Evolutionary conservation across 805 yeast species (phyloP).

Genomic region (Ogataea ganodermae): DNA sequence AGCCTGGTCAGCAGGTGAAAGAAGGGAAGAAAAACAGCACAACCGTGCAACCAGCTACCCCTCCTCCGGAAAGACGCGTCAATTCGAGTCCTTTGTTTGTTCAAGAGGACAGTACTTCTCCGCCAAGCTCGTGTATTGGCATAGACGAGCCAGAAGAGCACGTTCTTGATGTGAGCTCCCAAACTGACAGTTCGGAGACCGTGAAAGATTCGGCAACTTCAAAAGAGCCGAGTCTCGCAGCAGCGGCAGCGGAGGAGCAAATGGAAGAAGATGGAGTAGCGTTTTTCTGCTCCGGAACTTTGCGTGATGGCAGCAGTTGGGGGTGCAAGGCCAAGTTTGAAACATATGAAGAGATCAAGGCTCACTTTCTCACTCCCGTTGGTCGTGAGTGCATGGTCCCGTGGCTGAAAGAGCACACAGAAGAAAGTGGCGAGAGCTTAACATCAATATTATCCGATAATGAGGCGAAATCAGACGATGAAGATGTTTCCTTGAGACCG

Average conservation of each 20-base stretch:
- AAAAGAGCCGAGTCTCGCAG: too few relatives aligned
- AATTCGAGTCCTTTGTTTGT: slow-evolving; percentile 1
- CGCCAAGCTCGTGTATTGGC: neutral
- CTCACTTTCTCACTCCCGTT: neutral
- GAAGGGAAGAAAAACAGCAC: neutral
- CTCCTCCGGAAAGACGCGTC: too few relatives aligned
- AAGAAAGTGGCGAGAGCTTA: neutral
- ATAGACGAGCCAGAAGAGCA: neutral
- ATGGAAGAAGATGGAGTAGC: neutral
- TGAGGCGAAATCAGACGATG: neutral
- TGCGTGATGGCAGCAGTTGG: slow-evolving; percentile 1
- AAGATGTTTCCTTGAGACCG: slow-evolving; percentile 4
- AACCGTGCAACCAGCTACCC: neutral
- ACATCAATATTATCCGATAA: neutral
- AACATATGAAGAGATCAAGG: neutral
- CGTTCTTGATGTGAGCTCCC: neutral
- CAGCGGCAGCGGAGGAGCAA: too few relatives aligned
- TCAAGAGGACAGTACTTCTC: slow-evolving; percentile 1
- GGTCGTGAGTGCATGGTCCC: neutral
- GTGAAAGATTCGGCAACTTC: too few relatives aligned
- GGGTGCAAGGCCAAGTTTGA: neutral
- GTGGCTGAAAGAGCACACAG: neutral
- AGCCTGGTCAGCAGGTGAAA: neutral
- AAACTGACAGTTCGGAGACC: too few relatives aligned
- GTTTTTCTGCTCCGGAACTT: neutral